Evolutionary conservation across 2,329 filamentous ascomycete genomes (phyloP), one percentile per base, ranked within the genome.

Genomic region (Aureobasidium melanogenum): DNA sequence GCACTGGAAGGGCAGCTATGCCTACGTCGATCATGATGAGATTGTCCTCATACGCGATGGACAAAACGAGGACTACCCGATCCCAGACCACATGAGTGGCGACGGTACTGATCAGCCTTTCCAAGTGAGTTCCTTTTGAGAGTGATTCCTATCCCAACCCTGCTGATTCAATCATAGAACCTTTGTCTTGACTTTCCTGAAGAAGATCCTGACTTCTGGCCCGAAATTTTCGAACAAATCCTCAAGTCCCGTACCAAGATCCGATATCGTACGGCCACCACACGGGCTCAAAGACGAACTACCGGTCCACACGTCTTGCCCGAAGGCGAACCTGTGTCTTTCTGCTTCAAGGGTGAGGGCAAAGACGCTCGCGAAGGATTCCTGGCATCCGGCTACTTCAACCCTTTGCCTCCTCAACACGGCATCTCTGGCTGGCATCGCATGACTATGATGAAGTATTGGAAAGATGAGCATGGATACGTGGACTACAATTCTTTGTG

Each of bases 381-480:
- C 67, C 60, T 65, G 30, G 68, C 69, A 28, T 64, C 72, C 2
- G 81, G 81, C 47, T 80, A 77, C 72, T 69, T 84, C 22, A 80
- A 82, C 64, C 69, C 76, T 0, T 69, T 84, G 1, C 78, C 78
- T 0, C 65, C 71, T 2, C 81, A 84, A 64, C 63, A 74, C 17
- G 75, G 73, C 1, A 78, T 84, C 14, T 75, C 77, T 0, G 82
- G 82, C 22, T 84, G 79, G 73, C 78, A 82, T 69, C 75, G 80
- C 34, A 71, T 84, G 60, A 79, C 76, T 0, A 78, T 84, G 71
- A 79, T 83, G 75, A 82, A 81, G 67, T 79, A 80, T 64, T 78
- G 74, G 64, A 69, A 75, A 15, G 66, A 70, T 9, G 32, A 19
- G 24, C 19, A 28, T 17, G 54, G 54, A 10, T 17, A 38, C 6